phyloP scores from a whole-genome alignment of 768 basidiomycete genomes.

The Leccinum barrowsii region DNA sequence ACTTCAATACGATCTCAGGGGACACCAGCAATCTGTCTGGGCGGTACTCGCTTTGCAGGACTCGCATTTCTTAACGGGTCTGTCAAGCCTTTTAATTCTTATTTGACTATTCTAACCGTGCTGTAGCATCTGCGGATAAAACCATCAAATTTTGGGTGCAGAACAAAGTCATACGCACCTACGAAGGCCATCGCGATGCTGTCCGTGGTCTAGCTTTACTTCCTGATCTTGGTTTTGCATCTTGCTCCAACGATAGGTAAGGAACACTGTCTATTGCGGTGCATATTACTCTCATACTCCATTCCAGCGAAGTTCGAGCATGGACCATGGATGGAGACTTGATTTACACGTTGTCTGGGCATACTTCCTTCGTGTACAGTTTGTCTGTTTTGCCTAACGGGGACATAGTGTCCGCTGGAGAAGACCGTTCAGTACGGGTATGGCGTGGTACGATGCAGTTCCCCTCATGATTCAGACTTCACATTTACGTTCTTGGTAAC shows the following conservation, averaged over 20 bases:
- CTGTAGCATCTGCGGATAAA: slow-evolving; percentile 87
- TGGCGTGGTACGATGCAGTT: slow-evolving; percentile 68
- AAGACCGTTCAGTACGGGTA: slow-evolving; percentile 88
- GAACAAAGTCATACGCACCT: slow-evolving; percentile 72
- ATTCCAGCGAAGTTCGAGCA: slow-evolving; percentile 78
- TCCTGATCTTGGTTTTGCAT: slow-evolving; percentile 89
- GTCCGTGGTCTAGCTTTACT: slow-evolving; percentile 82
- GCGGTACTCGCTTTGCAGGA: slow-evolving; percentile 80
- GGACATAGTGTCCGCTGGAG: slow-evolving; percentile 84
- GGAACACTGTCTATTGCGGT: neutral
- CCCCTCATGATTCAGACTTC: slow-evolving; percentile 1
- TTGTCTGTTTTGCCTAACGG: slow-evolving; percentile 79
- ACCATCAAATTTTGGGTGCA: slow-evolving; percentile 86
- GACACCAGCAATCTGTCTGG: slow-evolving; percentile 92
- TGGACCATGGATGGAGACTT: slow-evolving; percentile 85
- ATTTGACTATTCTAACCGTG: slow-evolving; percentile 4
- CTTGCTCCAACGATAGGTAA: slow-evolving; percentile 92
- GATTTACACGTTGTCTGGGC: slow-evolving; percentile 80
- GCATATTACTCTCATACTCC: neutral
- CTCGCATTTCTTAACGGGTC: slow-evolving; percentile 79
- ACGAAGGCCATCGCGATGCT: slow-evolving; percentile 84
- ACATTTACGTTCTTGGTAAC: slow-evolving; percentile 1
- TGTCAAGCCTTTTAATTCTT: slow-evolving; percentile 17
- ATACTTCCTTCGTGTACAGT: slow-evolving; percentile 96
- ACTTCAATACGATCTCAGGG: slow-evolving; percentile 68